Conservation (phyloP, 306 rosid genomes). For the Ormosia emarginata region DNA sequence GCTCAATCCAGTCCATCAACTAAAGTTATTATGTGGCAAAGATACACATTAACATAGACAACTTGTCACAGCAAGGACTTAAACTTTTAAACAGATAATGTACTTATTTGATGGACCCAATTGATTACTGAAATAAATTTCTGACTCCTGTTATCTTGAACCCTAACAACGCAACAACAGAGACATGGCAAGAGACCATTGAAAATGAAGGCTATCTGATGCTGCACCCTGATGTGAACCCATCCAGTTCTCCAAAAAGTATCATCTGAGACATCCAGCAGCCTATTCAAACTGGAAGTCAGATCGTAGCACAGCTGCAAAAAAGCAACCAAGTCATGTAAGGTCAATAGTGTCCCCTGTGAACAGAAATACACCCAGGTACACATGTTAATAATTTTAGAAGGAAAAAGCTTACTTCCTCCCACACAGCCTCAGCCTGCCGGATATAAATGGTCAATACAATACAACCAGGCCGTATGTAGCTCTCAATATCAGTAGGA, state of each 20-base stretch:
- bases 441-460: conserved; percentile 76
- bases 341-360: conserved; percentile 7
- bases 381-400: conserved; percentile 8
- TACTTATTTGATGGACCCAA: conserved; percentile 12
- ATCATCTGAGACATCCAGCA: conserved; percentile 61
- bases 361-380: conserved; percentile 9
- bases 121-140: neutral
- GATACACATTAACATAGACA: neutral
- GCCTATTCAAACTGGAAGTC: conserved; percentile 72
- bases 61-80: neutral
- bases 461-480: conserved; percentile 91
- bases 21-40: neutral
- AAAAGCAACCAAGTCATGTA: conserved; percentile 3
- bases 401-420: conserved; percentile 52
- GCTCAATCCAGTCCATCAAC: conserved; percentile 9
- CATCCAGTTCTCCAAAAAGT: conserved; percentile 88
- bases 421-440: conserved; percentile 71
- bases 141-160: neutral
- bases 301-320: conserved; percentile 76
- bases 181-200: conserved; percentile 49
- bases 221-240: conserved; percentile 75
- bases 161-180: conserved; percentile 10
- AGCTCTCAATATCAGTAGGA: conserved; percentile 89
- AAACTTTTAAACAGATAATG: neutral
- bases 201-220: conserved; percentile 67